phyloP scores from a whole-genome alignment of 2,329 filamentous ascomycete genomes.

The Neonectria coccinea region DNA sequence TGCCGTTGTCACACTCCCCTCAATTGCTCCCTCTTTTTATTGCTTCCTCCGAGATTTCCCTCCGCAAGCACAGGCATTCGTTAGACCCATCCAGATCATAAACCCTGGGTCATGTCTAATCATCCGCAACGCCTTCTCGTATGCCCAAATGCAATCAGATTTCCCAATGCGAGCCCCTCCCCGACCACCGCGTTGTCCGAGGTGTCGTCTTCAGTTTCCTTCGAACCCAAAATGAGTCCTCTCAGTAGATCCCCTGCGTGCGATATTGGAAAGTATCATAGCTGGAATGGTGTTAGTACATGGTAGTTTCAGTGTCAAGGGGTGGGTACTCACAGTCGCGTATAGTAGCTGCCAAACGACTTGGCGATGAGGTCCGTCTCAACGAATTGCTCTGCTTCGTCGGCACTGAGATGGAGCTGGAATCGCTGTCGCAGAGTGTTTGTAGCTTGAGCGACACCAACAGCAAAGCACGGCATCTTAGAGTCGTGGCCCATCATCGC shows the following conservation, averaged over 20 bases:
- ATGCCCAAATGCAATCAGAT: constrained; percentile 39
- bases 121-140: constrained; percentile 46
- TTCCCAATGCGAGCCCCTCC: constrained; percentile 33
- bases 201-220: constrained; percentile 10
- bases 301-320: not conserved
- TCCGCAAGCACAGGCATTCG: constrained; percentile 12
- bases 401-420: constrained; percentile 83
- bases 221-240: constrained; percentile 11
- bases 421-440: constrained; percentile 78
- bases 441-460: constrained; percentile 78
- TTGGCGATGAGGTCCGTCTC: constrained; percentile 84
- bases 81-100: constrained; percentile 20
- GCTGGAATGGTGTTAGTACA: constrained; percentile 55
- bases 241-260: constrained; percentile 86
- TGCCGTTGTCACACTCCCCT: constrained; percentile 1
- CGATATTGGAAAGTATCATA: constrained; percentile 91
- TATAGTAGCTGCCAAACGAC: constrained; percentile 88
- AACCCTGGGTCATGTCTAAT: constrained; percentile 39
- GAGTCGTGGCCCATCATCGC: constrained; percentile 87
- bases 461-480: constrained; percentile 86
- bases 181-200: constrained; percentile 17
- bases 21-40: constrained; percentile 16
- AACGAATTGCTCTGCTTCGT: constrained; percentile 84
- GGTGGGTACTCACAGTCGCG: constrained; percentile 73
- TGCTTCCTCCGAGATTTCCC: constrained; percentile 1